These are phyloP conservation scores for Starmerella apicola DNA, from an alignment of 805 yeast genomes.

Conservation along the genomic window DNA sequence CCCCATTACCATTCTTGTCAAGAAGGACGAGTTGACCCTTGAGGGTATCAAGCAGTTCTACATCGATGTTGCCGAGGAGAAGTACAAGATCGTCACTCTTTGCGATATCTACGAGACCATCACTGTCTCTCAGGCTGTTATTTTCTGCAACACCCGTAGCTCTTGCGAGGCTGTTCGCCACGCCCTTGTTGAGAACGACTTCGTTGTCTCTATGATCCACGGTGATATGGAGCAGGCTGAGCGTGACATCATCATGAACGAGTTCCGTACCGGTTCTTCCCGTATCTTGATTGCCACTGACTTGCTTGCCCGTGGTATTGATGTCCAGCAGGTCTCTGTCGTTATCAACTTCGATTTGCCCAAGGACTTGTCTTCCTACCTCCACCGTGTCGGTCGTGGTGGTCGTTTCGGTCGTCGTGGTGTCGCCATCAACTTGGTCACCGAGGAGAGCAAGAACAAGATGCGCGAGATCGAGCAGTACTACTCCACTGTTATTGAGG, in stretches of 20 bases:
- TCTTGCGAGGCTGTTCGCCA: conserved; percentile 84
- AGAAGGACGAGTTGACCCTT: conserved; percentile 86
- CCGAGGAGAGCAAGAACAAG: conserved; percentile 59
- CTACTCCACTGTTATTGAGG: conserved; percentile 80
- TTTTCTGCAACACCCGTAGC: conserved; percentile 90
- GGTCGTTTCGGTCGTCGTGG: conserved; percentile 99
- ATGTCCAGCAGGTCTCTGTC: conserved; percentile 91
- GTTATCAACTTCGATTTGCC: conserved; percentile 93
- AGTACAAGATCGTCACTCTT: conserved; percentile 86
- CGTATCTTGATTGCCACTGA: conserved; percentile 88
- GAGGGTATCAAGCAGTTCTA: conserved; percentile 93
- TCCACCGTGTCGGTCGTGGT: conserved; percentile 96
- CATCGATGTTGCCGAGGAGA: conserved; percentile 84
- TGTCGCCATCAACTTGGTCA: conserved; percentile 88
- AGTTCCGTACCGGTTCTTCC: conserved; percentile 87
- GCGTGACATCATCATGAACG: conserved; percentile 89
- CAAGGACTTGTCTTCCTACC: conserved; percentile 78
- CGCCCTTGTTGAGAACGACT: conserved; percentile 61
- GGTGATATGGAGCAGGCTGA: conserved; percentile 92
- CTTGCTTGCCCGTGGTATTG: conserved; percentile 95
- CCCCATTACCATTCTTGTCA: conserved; percentile 87
- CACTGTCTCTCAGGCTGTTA: conserved; percentile 93
- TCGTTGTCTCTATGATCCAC: conserved; percentile 90
- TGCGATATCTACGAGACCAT: conserved; percentile 91
- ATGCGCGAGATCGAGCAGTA: conserved; percentile 80